Conservation (phyloP, 140 eudicot species). For the Stevia rebaudiana region DNA sequence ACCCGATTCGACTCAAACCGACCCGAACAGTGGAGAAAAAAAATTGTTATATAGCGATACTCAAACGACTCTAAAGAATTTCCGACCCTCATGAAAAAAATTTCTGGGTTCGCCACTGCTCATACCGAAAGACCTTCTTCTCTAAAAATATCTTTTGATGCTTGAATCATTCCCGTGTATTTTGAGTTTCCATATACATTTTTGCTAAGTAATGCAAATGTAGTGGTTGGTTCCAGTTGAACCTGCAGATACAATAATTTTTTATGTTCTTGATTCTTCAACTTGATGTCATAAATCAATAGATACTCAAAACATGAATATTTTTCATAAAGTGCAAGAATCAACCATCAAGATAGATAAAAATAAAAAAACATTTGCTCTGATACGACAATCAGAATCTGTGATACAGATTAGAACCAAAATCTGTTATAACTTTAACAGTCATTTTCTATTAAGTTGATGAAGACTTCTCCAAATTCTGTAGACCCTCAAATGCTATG, state of each 20-base stretch:
- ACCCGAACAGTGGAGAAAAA: too few relatives aligned
- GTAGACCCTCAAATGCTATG: neutral
- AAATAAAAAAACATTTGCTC: neutral
- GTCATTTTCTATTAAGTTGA: neutral
- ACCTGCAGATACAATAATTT: slow-evolving; percentile 39
- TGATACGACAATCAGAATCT: neutral
- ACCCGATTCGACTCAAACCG: too few relatives aligned
- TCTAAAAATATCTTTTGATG: slow-evolving; percentile 81
- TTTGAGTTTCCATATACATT: slow-evolving; percentile 55
- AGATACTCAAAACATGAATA: neutral
- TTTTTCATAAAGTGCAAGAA: neutral
- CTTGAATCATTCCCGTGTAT: slow-evolving; percentile 88
- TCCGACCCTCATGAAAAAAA: too few relatives aligned
- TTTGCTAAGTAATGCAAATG: slow-evolving; percentile 56
- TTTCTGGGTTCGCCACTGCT: too few relatives aligned
- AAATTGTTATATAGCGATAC: too few relatives aligned
- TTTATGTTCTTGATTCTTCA: neutral
- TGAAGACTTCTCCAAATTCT: neutral
- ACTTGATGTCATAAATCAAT: slow-evolving; percentile 8
- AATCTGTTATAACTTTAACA: neutral
- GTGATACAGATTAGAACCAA: neutral
- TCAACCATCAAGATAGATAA: slow-evolving; percentile 4
- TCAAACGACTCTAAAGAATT: too few relatives aligned
- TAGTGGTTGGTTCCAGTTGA: slow-evolving; percentile 82
- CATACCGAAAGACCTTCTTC: slow-evolving; percentile 84